Conservation (phyloP, 177 flowering plant genomes). For the Vitis hybrid region DNA sequence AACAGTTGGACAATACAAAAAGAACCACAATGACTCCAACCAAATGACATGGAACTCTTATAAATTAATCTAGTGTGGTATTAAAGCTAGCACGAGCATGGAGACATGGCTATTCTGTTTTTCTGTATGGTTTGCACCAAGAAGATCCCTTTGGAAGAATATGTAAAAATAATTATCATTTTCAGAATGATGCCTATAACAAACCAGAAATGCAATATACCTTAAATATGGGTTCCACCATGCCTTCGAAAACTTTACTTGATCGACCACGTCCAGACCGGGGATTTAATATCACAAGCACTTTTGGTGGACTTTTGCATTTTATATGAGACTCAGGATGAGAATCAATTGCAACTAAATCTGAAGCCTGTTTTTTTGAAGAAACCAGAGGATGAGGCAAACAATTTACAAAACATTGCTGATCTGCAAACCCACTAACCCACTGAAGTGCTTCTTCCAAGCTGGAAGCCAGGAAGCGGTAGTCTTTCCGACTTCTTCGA, state of each 20-base stretch:
- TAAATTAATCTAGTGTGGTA: too few relatives aligned
- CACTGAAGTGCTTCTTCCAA: slow-evolving; percentile 86
- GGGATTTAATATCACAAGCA: slow-evolving; percentile 95
- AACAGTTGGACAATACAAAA: background rate
- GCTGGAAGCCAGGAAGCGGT: slow-evolving; percentile 76
- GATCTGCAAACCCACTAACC: slow-evolving; percentile 96
- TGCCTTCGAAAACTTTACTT: slow-evolving; percentile 83
- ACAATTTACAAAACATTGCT: slow-evolving; percentile 83
- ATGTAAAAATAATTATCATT: background rate
- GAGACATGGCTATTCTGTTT: background rate
- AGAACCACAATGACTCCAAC: background rate
- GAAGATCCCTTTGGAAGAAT: background rate
- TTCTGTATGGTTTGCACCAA: background rate
- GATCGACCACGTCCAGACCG: slow-evolving; percentile 98
- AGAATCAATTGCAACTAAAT: slow-evolving; percentile 54
- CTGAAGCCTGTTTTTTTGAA: slow-evolving; percentile 78
- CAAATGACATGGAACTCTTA: background rate
- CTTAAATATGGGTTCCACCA: slow-evolving; percentile 95
- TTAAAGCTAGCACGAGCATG: background rate
- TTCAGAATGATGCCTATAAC: background rate
- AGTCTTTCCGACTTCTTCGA: slow-evolving; percentile 73
- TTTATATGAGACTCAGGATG: slow-evolving; percentile 64
- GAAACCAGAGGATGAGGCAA: slow-evolving; percentile 89
- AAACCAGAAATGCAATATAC: slow-evolving; percentile 38
- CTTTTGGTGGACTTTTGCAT: slow-evolving; percentile 80